Percentiles rank a stretch among this genome's conserved stretches.
Evolutionary conservation across 176 grass and related monocot genomes (phyloP).

Genomic region (Cymbopogon citratus): DNA sequence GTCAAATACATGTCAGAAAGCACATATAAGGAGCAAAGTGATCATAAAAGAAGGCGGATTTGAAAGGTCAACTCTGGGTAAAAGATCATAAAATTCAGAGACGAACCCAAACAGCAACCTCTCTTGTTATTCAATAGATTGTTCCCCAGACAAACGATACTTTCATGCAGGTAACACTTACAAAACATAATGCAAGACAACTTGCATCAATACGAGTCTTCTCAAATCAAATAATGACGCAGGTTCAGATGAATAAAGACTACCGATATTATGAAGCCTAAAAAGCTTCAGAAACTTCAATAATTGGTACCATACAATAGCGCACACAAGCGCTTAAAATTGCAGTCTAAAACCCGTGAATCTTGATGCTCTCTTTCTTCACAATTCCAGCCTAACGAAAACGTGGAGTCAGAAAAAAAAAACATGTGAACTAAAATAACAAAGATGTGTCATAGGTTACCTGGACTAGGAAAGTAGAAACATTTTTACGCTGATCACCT

Average conservation of each 20-base stretch:
- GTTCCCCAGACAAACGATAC: neutral
- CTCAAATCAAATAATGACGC: neutral
- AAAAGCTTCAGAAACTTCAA: constrained; percentile 13
- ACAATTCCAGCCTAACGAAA: constrained; percentile 41
- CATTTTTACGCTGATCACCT: constrained; percentile 68
- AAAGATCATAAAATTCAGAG: neutral
- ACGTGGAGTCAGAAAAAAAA: neutral
- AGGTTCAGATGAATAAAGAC: neutral
- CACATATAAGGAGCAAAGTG: neutral
- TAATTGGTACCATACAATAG: neutral
- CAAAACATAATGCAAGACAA: constrained; percentile 20
- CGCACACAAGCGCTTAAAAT: neutral
- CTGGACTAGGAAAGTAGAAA: constrained; percentile 52
- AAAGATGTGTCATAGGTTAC: constrained; percentile 1
- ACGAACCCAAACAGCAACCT: neutral
- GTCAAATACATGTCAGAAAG: neutral
- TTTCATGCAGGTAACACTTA: constrained; percentile 1
- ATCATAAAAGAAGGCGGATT: neutral
- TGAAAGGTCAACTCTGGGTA: neutral
- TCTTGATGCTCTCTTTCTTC: constrained; percentile 64
- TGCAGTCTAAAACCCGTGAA: constrained; percentile 45
- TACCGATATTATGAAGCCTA: neutral
- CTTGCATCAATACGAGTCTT: constrained; percentile 31
- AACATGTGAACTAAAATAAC: neutral
- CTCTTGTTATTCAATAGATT: constrained; percentile 15